Evolutionary conservation across 169 alveolate genomes (phyloP), one percentile per base, ranked within the genome.

Genomic region (Perkinsus olseni): DNA sequence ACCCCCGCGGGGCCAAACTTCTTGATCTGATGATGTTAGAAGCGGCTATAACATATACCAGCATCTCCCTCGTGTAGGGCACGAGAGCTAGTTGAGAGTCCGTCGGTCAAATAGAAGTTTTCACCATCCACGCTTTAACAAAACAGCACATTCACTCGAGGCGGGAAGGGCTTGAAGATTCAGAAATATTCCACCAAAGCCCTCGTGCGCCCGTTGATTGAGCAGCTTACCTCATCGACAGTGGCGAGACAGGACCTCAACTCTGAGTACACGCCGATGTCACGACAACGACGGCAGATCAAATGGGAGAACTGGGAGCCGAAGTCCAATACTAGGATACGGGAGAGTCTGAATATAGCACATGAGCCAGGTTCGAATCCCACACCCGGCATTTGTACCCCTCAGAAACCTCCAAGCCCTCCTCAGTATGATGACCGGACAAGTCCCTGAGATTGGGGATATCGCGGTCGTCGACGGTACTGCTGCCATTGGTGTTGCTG

Each of bases 251-350:
- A 94, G 24, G 92, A 40, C 37, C 38, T 38, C 34, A 95, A 93
- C 92, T 94, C 96, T 34, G 94, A 92, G 91, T 95, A 94, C 39
- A 94, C 96, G 36, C 96, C 95, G 28, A 95, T 91, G 39, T 94
- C 96, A 0, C 97, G 94, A 28, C 94, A 92, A 3, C 97, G 94
- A n/a, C 97, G 96, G 93, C 95, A 94, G 48, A 95, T 95, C 74
- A 95, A 91, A 74, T 93, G 96, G 74, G 95, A 92, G 92, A 92
- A 94, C 82, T 95, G 96, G 37, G 95, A 92, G 74, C 96, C 96
- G 74, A 95, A 95, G 91, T 95, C 96, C 48, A 95, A 93, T 50
- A 95, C 95, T 62, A 94, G 92, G 74, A 91, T 39, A 91, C 82
- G 82, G 82, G 82, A 62, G 82, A 62, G 82, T 3, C 82, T 62